phyloP scores from a whole-genome alignment of 352 stramenopile genomes.

The Globisporangium iwayamae region DNA sequence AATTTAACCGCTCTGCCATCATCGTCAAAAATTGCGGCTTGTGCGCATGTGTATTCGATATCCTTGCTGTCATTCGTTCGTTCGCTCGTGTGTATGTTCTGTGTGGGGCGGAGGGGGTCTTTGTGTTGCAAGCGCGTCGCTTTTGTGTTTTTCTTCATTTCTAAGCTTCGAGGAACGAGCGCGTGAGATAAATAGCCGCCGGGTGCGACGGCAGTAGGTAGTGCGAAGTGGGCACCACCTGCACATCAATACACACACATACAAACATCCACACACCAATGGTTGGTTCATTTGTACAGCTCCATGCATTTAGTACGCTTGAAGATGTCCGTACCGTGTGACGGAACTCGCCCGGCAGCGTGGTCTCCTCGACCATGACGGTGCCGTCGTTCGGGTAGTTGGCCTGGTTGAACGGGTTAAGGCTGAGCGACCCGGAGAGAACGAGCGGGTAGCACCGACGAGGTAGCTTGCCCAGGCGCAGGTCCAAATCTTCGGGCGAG shows the following conservation, averaged over 20 bases:
- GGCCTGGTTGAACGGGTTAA: conserved; percentile 74
- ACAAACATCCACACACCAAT: background rate
- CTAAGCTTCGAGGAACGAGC: conserved; percentile 47
- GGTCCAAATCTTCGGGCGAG: conserved; percentile 35
- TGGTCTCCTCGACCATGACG: conserved; percentile 62
- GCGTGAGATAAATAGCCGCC: conserved; percentile 37
- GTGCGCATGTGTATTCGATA: too few relatives aligned
- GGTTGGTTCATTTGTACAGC: background rate
- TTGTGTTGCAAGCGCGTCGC: background rate
- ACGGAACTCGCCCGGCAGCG: conserved; percentile 63
- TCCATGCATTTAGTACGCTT: background rate
- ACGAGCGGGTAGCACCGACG: conserved; percentile 57
- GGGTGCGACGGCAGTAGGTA: conserved; percentile 60
- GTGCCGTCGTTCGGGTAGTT: conserved; percentile 72
- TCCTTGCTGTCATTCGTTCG: conserved; percentile 7
- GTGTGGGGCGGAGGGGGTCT: background rate
- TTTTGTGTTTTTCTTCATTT: background rate
- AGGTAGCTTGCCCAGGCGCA: conserved; percentile 62
- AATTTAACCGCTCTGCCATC: too few relatives aligned
- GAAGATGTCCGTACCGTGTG: conserved; percentile 35
- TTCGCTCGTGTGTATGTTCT: conserved; percentile 24
- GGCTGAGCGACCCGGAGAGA: conserved; percentile 53
- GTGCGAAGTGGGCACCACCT: conserved; percentile 52
- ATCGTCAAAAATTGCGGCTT: too few relatives aligned
- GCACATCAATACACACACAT: background rate